A percentile compares a stretch with the other conserved stretches of the same genome.
Conservation (phyloP, 2,329 filamentous ascomycete genomes). For the Trichoderma sp. region DNA sequence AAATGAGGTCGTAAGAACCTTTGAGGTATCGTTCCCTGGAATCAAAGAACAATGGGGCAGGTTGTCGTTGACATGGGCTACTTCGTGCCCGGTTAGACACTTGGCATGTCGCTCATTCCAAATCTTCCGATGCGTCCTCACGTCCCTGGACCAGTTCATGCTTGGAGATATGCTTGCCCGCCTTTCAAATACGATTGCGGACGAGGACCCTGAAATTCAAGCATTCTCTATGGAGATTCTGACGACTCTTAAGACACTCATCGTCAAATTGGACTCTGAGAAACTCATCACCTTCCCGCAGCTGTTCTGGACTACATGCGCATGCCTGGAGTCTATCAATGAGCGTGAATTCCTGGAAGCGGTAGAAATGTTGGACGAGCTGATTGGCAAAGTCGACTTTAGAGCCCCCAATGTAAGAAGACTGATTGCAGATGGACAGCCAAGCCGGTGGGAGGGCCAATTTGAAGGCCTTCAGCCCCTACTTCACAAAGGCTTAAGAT, state of each 20-base stretch:
- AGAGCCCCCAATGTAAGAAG: constrained; percentile 65
- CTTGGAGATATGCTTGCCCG: constrained; percentile 94
- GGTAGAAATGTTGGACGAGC: constrained; percentile 84
- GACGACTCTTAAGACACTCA: constrained; percentile 88
- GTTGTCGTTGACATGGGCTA: constrained; percentile 90
- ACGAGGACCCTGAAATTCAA: constrained; percentile 90
- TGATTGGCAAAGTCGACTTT: constrained; percentile 81
- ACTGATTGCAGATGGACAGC: constrained; percentile 73
- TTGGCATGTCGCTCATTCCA: constrained; percentile 96
- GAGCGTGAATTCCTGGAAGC: constrained; percentile 93
- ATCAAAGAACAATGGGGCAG: constrained; percentile 91
- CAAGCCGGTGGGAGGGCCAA: constrained; percentile 80
- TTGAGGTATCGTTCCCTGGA: constrained; percentile 77
- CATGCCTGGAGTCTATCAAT: constrained; percentile 94
- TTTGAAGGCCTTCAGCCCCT: constrained; percentile 86
- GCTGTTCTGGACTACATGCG: constrained; percentile 96
- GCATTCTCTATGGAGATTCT: constrained; percentile 98
- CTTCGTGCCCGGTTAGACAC: constrained; percentile 91
- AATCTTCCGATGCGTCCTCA: constrained; percentile 90
- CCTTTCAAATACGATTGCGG: constrained; percentile 93
- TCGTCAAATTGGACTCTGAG: constrained; percentile 75
- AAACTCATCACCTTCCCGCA: constrained; percentile 89
- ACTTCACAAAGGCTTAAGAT: constrained; percentile 88
- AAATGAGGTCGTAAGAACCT: constrained; percentile 77
- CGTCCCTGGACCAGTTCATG: constrained; percentile 88